Evolutionary conservation across 306 rosid genomes (phyloP).

Genomic region (Cucumis cinereus): DNA sequence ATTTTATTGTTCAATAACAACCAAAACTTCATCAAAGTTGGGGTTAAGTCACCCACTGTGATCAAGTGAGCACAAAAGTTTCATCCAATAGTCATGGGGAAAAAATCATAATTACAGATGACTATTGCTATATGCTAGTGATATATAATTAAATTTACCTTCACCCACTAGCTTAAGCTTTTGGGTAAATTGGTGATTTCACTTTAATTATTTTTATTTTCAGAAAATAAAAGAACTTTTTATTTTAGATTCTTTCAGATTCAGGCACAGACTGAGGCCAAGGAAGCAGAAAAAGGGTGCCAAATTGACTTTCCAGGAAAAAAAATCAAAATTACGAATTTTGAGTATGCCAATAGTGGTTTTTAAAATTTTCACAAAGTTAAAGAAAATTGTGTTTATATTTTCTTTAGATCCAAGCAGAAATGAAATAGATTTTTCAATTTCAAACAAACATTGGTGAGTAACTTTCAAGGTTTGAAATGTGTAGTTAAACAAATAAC

Average conservation of each 20-base stretch:
- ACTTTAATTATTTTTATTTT: neutral
- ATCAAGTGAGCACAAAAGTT: neutral
- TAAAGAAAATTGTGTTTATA: neutral
- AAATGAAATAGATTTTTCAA: neutral
- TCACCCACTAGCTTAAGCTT: no score
- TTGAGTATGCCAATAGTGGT: neutral
- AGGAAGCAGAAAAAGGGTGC: neutral
- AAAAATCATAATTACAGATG: neutral
- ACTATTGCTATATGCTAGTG: neutral
- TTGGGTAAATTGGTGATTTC: no score
- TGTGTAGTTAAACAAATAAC: neutral
- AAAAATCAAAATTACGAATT: neutral
- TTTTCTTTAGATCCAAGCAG: neutral
- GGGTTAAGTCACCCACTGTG: neutral
- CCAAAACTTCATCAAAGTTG: neutral
- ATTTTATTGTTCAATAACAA: neutral
- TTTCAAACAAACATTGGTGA: neutral
- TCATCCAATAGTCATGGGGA: neutral
- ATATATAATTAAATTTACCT: no score
- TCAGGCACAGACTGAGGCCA: neutral
- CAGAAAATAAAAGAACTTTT: neutral
- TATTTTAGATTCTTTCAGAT: neutral
- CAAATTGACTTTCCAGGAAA: neutral
- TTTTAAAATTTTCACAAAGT: neutral
- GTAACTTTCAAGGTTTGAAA: neutral